These are phyloP conservation scores for Lobulomyces angularis DNA, from an alignment of 192 early-diverging fungal genomes.

Conservation along the genomic window DNA sequence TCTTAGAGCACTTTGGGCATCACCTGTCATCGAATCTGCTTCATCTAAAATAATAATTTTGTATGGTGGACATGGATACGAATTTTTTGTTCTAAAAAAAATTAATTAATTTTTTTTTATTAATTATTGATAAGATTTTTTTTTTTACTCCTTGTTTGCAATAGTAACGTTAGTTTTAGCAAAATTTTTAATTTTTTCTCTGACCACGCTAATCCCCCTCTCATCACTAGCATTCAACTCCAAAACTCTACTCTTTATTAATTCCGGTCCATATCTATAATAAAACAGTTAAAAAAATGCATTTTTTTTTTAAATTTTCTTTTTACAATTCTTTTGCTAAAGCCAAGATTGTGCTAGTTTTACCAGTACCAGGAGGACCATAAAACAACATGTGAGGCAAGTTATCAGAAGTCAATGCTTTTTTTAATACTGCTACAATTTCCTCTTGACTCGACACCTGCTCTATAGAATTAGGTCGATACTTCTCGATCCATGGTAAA, in stretches of 20 bases:
- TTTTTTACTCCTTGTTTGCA: background rate
- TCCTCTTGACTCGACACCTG: constrained; percentile 87
- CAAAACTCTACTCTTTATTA: constrained; percentile 65
- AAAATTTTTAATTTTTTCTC: constrained; percentile 91
- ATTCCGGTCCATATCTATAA: constrained; percentile 52
- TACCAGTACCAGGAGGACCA: constrained; percentile 96
- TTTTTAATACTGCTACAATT: constrained; percentile 67
- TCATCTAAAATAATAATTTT: constrained; percentile 96
- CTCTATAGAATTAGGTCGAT: constrained; percentile 77
- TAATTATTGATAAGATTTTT: background rate
- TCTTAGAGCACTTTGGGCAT: constrained; percentile 85
- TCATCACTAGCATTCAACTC: constrained; percentile 97
- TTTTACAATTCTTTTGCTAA: constrained; percentile 62
- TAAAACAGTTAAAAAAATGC: constrained; percentile 5
- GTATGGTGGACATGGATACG: constrained; percentile 64
- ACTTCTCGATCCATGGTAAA: constrained; percentile 85
- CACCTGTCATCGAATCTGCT: constrained; percentile 90
- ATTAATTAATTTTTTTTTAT: constrained; percentile 15
- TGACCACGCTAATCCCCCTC: constrained; percentile 85
- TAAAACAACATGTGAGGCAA: constrained; percentile 93
- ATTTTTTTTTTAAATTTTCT: background rate
- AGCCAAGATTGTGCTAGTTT: constrained; percentile 90
- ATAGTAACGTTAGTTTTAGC: constrained; percentile 54
- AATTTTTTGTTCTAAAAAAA: constrained; percentile 1
- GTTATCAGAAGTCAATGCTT: constrained; percentile 79